These are phyloP conservation scores for Candida tetrigidarum DNA, from an alignment of 1,139 yeast species.

Conservation along the genomic window DNA sequence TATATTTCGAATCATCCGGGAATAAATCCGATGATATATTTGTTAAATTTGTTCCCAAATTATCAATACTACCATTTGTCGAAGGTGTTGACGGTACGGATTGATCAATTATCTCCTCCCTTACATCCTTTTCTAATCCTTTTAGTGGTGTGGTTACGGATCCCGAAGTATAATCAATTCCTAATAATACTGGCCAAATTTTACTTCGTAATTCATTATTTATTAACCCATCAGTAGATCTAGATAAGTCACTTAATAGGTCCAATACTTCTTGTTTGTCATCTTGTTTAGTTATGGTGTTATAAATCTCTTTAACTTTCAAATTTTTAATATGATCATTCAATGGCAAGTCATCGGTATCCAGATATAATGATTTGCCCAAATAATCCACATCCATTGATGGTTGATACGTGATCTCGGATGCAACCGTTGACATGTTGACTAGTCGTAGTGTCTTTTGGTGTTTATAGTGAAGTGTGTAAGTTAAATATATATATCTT, in stretches of 20 bases:
- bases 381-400: constrained; percentile 49
- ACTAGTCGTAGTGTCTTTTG: too few relatives aligned
- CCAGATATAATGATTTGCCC: constrained; percentile 53
- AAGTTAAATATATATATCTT: too few relatives aligned
- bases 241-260: constrained; percentile 37
- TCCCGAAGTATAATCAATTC: constrained; percentile 15
- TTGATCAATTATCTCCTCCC: background rate
- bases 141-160: background rate
- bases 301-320: constrained; percentile 43
- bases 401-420: constrained; percentile 9
- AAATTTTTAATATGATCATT: constrained; percentile 38
- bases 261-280: constrained; percentile 16
- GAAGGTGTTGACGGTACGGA: constrained; percentile 6
- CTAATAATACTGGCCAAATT: constrained; percentile 54
- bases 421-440: constrained; percentile 12
- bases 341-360: constrained; percentile 40
- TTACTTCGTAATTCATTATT: constrained; percentile 40
- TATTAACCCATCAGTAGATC: constrained; percentile 55
- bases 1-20: constrained; percentile 26
- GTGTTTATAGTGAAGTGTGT: too few relatives aligned
- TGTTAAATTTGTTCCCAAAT: constrained; percentile 3
- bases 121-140: background rate
- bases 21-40: constrained; percentile 19
- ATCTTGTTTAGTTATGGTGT: constrained; percentile 18
- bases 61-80: background rate